Evolutionary conservation across 305 asterid genomes (phyloP), one percentile per base, ranked within the genome.

Genomic region (Striga hermonthica): DNA sequence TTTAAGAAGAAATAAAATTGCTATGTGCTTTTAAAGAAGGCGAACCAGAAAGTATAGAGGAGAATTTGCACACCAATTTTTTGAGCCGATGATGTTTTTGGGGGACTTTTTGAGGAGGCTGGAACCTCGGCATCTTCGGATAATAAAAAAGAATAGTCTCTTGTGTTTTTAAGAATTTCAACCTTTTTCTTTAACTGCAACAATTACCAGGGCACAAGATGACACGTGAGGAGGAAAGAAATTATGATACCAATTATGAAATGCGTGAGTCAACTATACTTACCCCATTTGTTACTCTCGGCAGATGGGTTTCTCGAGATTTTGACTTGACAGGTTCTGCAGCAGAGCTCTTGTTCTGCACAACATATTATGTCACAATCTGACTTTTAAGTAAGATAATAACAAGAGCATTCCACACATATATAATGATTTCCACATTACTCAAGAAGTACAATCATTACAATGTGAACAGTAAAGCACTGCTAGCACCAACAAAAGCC

Each of bases 61-160:
- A 76, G 64, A 59, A 70, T 78, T 44, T 37, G 70, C 82, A 59
- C 72, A 94, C 99, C 99, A 74, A 88, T 76, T 72, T 75, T 82
- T 57, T 82, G 88, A 67, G 80, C 78, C 8, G 81, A 79, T 15
- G 75, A 65, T 67, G 74, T 84, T 75, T 67, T 80, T 3, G 86
- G 62, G 8, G 78, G 86, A 55, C 74, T 80, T 72, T 82, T 90
- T 1, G 76, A 35, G 5, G 88, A 75, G 72, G 72, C 80, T 7
- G 90, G 91, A 77, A 85, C 64, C 62, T 90, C 95, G 16, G 86
- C 82, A 76, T 94, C 98, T 66, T 88, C 96, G 34, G 95, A 85
- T 72, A 84, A 61, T 54, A 94, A 79, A 79, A 94, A 94, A 9
- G 99, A 90, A 70, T 94, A 94, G 74, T 94, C 99, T 75, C 99